Conservation (phyloP, 2,329 filamentous ascomycete genomes). For the Ophiostoma populinum region DNA sequence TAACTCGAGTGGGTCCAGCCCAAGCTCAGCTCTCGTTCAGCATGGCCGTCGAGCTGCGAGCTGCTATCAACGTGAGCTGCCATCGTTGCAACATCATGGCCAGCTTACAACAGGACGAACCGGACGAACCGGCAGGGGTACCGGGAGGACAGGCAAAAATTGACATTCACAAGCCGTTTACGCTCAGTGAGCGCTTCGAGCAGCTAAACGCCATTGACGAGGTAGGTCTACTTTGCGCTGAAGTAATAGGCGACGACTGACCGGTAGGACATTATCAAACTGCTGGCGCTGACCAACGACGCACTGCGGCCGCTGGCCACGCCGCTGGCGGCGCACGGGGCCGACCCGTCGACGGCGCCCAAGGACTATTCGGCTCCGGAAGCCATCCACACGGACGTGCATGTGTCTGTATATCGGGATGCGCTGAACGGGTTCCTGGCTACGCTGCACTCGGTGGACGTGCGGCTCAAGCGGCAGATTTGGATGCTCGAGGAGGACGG, state of each 20-base stretch:
- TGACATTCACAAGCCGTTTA: constrained; percentile 36
- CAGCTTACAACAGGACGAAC: too few relatives aligned
- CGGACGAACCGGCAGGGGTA: too few relatives aligned
- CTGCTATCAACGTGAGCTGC: too few relatives aligned
- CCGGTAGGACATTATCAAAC: constrained; percentile 26
- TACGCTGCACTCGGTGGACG: constrained; percentile 56
- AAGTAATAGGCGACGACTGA: too few relatives aligned
- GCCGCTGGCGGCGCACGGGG: constrained; percentile 10
- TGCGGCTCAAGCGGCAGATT: constrained; percentile 57
- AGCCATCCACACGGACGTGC: constrained; percentile 21
- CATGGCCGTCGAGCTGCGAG: too few relatives aligned
- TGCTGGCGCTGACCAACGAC: constrained; percentile 31
- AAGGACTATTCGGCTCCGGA: constrained; percentile 7
- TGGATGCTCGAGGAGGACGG: constrained; percentile 67
- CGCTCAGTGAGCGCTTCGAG: constrained; percentile 58
- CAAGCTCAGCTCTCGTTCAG: too few relatives aligned
- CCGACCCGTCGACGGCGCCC: background rate
- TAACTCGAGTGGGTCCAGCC: too few relatives aligned
- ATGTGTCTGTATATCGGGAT: constrained; percentile 38
- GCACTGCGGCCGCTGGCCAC: constrained; percentile 48
- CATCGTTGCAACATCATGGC: too few relatives aligned
- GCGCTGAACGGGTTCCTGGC: constrained; percentile 52
- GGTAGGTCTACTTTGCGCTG: constrained; percentile 27
- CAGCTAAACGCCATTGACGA: constrained; percentile 68
- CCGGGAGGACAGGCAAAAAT: background rate